Percentiles rank a stretch among this genome's conserved stretches.
These are phyloP conservation scores for Torulaspora microellipsoides DNA, from an alignment of 805 yeast species.

Conservation along the genomic window DNA sequence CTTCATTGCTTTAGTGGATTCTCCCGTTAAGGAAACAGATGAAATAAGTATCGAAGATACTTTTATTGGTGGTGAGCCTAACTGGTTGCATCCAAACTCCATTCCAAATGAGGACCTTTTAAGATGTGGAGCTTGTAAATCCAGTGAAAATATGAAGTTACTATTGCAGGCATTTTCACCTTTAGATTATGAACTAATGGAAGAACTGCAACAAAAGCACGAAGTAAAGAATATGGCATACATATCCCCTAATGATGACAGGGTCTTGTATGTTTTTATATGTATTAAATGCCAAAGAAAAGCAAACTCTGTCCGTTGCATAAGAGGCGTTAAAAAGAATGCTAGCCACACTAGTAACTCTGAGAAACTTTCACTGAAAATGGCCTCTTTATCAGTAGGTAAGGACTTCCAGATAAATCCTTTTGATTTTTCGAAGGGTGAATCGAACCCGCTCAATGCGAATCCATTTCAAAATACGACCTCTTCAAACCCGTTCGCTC, in stretches of 20 bases:
- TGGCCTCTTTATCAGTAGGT: constrained; percentile 38
- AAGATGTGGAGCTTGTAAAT: constrained; percentile 61
- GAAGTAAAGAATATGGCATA: constrained; percentile 13
- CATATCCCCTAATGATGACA: constrained; percentile 59
- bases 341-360: constrained; percentile 43
- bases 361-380: constrained; percentile 41
- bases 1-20: constrained; percentile 61
- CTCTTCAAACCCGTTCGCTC: constrained; percentile 2
- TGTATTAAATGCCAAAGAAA: constrained; percentile 71
- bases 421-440: constrained; percentile 23
- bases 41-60: constrained; percentile 58
- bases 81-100: constrained; percentile 63
- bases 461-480: constrained; percentile 37
- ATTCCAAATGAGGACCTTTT: constrained; percentile 50
- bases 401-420: constrained; percentile 39
- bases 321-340: constrained; percentile 71
- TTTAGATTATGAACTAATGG: constrained; percentile 41
- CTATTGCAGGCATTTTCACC: constrained; percentile 81
- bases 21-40: constrained; percentile 44
- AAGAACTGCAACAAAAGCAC: constrained; percentile 14
- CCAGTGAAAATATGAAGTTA: constrained; percentile 50
- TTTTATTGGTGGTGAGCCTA: constrained; percentile 74
- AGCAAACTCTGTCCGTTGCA: constrained; percentile 66
- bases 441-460: constrained; percentile 29
- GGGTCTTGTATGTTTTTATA: constrained; percentile 75